These are phyloP conservation scores for Pigoraptor vietnamica DNA, from an alignment of 78 protist genomes.

Conservation along the genomic window DNA sequence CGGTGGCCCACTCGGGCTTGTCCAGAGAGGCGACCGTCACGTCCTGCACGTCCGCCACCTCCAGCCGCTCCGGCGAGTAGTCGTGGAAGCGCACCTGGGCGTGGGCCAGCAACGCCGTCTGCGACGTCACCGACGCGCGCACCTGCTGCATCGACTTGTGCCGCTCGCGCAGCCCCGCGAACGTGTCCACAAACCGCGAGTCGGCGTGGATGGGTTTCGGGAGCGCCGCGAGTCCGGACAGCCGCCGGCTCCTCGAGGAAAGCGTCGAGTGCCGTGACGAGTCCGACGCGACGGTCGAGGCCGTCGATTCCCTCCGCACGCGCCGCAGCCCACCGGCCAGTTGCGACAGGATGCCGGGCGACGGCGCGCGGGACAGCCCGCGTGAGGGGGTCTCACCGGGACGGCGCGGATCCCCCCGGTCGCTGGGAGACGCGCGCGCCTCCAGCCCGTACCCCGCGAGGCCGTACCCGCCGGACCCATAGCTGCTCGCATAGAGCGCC, in stretches of 20 bases:
- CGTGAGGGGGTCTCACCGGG: no score
- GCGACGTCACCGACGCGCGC: not conserved
- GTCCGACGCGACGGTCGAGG: not conserved
- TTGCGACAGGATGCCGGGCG: not conserved
- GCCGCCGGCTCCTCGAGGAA: not conserved
- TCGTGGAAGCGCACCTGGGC: not conserved
- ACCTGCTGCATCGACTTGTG: not conserved
- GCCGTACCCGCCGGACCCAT: no score
- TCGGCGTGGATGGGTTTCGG: not conserved
- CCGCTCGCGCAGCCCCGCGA: not conserved
- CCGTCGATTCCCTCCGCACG: not conserved
- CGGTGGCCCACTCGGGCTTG: not conserved
- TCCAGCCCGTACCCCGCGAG: no score
- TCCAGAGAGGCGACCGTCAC: not conserved
- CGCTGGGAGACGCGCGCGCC: no score
- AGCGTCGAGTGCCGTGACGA: not conserved
- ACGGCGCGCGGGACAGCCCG: not conserved
- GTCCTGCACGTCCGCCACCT: not conserved
- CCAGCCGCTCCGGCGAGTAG: not conserved
- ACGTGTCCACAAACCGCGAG: not conserved
- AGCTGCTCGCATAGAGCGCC: not conserved
- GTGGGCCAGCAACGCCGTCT: not conserved
- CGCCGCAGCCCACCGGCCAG: not conserved
- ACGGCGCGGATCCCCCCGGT: no score
- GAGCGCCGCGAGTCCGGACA: not conserved